Conservation (phyloP, 768 basidiomycete species). For the Kondoa malvinella region DNA sequence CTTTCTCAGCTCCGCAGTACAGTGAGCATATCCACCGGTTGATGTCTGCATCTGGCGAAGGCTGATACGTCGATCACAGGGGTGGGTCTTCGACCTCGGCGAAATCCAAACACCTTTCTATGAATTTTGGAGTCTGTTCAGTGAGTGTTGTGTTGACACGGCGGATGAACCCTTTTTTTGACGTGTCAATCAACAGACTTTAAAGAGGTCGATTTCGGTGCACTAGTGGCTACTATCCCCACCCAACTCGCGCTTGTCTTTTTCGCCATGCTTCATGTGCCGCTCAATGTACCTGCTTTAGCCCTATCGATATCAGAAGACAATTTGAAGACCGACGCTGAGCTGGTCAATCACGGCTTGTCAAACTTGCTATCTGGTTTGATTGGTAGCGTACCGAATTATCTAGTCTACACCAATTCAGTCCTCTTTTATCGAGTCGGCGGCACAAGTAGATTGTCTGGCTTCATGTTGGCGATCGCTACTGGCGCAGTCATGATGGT, state of each 20-base stretch:
- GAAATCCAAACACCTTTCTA: conserved; percentile 48
- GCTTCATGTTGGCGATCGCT: conserved; percentile 70
- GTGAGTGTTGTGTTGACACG: conserved; percentile 42
- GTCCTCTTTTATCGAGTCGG: conserved; percentile 76
- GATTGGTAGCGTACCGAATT: conserved; percentile 58
- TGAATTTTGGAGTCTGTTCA: conserved; percentile 62
- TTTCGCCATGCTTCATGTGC: conserved; percentile 41
- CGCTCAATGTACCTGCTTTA: conserved; percentile 74
- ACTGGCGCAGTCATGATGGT: conserved; percentile 51
- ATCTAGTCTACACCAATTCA: conserved; percentile 32
- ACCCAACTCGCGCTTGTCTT: conserved; percentile 73
- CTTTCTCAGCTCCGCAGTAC: conserved; percentile 45
- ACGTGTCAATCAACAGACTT: too few relatives aligned
- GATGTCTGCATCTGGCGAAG: too few relatives aligned
- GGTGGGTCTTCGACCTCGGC: conserved; percentile 75
- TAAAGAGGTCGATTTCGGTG: conserved; percentile 42
- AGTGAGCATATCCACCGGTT: too few relatives aligned
- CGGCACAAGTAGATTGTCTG: conserved; percentile 63
- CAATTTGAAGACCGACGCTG: conserved; percentile 69
- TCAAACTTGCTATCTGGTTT: conserved; percentile 71
- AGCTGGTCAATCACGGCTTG: conserved; percentile 80
- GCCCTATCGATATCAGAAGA: conserved; percentile 77
- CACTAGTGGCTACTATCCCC: conserved; percentile 67
- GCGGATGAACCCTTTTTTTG: conserved; percentile 2
- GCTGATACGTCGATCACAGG: too few relatives aligned